phyloP scores from a whole-genome alignment of 2,329 filamentous ascomycete species.

The Diaporthe amygdali region DNA sequence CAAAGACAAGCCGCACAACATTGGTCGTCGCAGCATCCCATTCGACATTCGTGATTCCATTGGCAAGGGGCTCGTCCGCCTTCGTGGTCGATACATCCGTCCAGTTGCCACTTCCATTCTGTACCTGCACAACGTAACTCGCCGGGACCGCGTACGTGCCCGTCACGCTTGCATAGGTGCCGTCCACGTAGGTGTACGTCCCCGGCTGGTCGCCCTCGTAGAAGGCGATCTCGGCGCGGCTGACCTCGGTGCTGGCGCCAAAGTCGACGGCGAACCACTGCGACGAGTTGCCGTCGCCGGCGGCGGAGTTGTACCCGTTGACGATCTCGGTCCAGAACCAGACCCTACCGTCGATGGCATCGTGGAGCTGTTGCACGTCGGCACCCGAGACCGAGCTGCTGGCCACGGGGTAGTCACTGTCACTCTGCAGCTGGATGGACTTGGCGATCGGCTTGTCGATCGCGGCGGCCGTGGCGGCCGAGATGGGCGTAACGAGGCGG shows the following conservation, averaged over 20 bases:
- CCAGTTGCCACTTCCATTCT: slow-evolving; percentile 32
- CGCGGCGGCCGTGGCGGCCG: slow-evolving; percentile 28
- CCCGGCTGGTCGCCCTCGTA: slow-evolving; percentile 34
- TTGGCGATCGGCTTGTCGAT: slow-evolving; percentile 39
- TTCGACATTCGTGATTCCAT: slow-evolving; percentile 40
- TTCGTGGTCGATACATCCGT: slow-evolving; percentile 32
- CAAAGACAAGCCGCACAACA: slow-evolving; percentile 38
- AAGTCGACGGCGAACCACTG: slow-evolving; percentile 45
- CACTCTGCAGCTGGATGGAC: slow-evolving; percentile 39
- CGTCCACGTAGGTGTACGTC: slow-evolving; percentile 25
- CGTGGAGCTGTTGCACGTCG: slow-evolving; percentile 35
- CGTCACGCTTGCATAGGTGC: slow-evolving; percentile 11
- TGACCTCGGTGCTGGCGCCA: slow-evolving; percentile 32
- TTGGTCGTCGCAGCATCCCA: slow-evolving; percentile 34
- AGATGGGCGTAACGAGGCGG: slow-evolving; percentile 29
- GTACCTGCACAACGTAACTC: slow-evolving; percentile 36
- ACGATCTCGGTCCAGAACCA: slow-evolving; percentile 45
- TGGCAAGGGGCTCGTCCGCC: slow-evolving; percentile 34
- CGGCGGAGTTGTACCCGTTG: slow-evolving; percentile 43
- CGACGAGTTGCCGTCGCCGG: slow-evolving; percentile 31
- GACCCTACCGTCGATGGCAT: slow-evolving; percentile 43
- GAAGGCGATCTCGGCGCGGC: slow-evolving; percentile 42
- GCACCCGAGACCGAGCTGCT: slow-evolving; percentile 35
- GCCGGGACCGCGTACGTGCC: slow-evolving; percentile 33
- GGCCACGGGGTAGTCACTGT: slow-evolving; percentile 36